Evolutionary conservation across 129 eudicot genomes (phyloP).

Genomic region (Flaveria robusta): DNA sequence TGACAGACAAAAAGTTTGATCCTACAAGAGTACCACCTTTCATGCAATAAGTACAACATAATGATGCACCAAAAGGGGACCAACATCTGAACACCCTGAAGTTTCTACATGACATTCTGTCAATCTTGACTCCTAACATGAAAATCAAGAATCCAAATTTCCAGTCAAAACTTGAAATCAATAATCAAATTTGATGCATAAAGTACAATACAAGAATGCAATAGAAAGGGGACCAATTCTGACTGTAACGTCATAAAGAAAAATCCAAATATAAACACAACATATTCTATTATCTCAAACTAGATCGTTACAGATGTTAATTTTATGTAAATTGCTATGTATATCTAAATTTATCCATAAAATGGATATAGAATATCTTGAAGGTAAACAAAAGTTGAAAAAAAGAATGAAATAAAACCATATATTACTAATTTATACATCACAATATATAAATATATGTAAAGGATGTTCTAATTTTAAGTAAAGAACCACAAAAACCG

Average conservation of each 20-base stretch:
- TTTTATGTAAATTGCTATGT: constrained; percentile 1
- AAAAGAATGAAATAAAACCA: constrained; percentile 21
- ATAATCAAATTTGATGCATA: constrained; percentile 13
- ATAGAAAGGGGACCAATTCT: constrained; percentile 30
- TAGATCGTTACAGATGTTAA: constrained; percentile 8
- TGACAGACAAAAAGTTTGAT: constrained; percentile 25
- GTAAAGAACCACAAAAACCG: background rate
- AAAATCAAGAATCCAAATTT: constrained; percentile 18
- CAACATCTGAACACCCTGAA: constrained; percentile 22
- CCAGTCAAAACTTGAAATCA: constrained; percentile 19
- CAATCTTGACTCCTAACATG: background rate
- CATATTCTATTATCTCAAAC: constrained; percentile 7
- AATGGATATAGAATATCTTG: constrained; percentile 3
- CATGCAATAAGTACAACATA: constrained; percentile 31
- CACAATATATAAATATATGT: background rate
- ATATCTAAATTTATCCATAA: constrained; percentile 26
- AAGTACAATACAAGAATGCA: constrained; percentile 13
- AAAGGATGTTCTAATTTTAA: background rate
- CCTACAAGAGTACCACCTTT: constrained; percentile 20
- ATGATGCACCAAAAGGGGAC: constrained; percentile 31
- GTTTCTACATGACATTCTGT: constrained; percentile 8
- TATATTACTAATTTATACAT: constrained; percentile 21
- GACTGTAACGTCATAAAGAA: constrained; percentile 1
- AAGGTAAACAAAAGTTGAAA: background rate
- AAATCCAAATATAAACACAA: background rate